A percentile compares a stretch with the other conserved stretches of the same genome.
Evolutionary conservation across 2,329 filamentous ascomycete genomes (phyloP).

Genomic region (Trichoderma lentiforme): DNA sequence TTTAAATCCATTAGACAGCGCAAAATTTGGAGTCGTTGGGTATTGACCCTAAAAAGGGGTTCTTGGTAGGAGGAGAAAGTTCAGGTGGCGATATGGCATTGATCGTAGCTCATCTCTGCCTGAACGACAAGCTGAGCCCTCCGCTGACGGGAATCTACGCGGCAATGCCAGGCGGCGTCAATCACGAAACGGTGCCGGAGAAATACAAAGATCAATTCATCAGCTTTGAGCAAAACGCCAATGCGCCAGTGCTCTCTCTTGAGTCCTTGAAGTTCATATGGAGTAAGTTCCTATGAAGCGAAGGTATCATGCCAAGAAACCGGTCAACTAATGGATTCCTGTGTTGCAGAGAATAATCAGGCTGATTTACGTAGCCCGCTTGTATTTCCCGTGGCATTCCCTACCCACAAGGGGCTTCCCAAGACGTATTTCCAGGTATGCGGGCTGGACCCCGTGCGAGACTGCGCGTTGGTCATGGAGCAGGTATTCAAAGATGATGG

Average conservation of each 20-base stretch:
- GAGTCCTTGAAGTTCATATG: conserved; percentile 26
- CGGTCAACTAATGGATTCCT: background rate
- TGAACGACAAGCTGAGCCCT: conserved; percentile 21
- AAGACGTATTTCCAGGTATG: conserved; percentile 34
- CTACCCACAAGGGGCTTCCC: conserved; percentile 25
- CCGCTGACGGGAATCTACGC: conserved; percentile 29
- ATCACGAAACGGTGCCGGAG: conserved; percentile 25
- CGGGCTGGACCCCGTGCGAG: conserved; percentile 30
- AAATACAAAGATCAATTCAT: conserved; percentile 29
- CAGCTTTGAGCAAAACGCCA: conserved; percentile 28
- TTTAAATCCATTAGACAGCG: background rate
- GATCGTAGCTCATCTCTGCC: conserved; percentile 25
- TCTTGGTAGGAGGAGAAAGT: conserved; percentile 29
- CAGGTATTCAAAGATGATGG: conserved; percentile 29
- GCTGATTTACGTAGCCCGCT: conserved; percentile 26
- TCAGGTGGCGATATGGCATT: conserved; percentile 31
- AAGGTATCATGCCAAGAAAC: background rate
- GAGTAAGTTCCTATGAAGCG: conserved; percentile 19
- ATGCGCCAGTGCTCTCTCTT: conserved; percentile 24
- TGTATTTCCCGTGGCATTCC: conserved; percentile 26
- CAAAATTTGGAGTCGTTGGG: conserved; percentile 23
- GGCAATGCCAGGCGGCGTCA: conserved; percentile 24
- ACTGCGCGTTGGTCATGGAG: conserved; percentile 30
- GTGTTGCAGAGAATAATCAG: conserved; percentile 26
- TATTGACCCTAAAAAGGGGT: conserved; percentile 26